A percentile compares a stretch with the other conserved stretches of the same genome.
Evolutionary conservation across 768 basidiomycete species (phyloP).

Genomic region (Crassisporium funariophilum): DNA sequence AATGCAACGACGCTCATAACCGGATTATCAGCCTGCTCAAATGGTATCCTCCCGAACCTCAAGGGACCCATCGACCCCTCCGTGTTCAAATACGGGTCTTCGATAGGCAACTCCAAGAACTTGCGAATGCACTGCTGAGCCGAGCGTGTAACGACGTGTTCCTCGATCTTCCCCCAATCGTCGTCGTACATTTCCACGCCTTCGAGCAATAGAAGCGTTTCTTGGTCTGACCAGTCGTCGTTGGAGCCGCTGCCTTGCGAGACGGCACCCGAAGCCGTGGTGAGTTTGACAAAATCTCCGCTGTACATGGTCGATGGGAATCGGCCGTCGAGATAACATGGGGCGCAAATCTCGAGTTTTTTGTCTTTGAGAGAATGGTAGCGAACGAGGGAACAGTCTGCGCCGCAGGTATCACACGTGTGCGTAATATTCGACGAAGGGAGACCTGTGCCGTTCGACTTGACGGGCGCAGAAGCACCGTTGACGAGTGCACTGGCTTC

Average conservation of each 20-base stretch:
- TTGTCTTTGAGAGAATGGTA: conserved; percentile 95
- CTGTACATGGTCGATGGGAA: conserved; percentile 97
- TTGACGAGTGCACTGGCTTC: conserved; percentile 72
- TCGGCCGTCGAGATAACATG: conserved; percentile 95
- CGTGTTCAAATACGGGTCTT: conserved; percentile 85
- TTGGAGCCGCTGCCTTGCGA: conserved; percentile 41
- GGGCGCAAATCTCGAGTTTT: conserved; percentile 85
- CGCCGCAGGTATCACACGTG: conserved; percentile 92
- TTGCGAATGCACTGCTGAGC: conserved; percentile 95
- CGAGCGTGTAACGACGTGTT: conserved; percentile 89
- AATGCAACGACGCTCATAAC: conserved; percentile 99
- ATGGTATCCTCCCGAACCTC: conserved; percentile 79
- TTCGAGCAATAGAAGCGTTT: conserved; percentile 86
- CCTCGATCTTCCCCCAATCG: conserved; percentile 91
- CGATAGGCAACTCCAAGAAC: conserved; percentile 95
- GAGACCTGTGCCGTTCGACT: conserved; percentile 51
- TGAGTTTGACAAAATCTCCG: conserved; percentile 93
- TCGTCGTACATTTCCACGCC: conserved; percentile 98
- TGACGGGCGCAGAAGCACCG: conserved; percentile 42
- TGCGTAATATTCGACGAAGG: conserved; percentile 54
- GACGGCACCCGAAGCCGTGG: conserved; percentile 42
- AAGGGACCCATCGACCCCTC: conserved; percentile 78
- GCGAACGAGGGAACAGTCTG: conserved; percentile 85
- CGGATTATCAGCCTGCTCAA: conserved; percentile 94
- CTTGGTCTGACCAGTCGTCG: conserved; percentile 90